These are phyloP conservation scores for Neohortaea acidophila DNA, from an alignment of 495 filamentous ascomycete genomes.

Conservation along the genomic window DNA sequence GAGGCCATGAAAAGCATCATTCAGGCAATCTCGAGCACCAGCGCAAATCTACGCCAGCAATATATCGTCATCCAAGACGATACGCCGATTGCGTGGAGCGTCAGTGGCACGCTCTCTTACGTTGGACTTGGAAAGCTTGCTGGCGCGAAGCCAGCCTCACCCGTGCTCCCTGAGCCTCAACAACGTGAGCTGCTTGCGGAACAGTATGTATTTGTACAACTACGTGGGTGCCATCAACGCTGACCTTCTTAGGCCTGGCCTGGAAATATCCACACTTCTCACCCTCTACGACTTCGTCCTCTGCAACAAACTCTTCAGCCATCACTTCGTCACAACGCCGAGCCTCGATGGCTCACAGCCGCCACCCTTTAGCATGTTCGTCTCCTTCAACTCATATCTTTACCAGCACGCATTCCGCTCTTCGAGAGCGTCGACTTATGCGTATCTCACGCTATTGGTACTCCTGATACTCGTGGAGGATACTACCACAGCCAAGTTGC, in stretches of 20 bases:
- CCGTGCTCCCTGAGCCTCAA: slow-evolving; percentile 47
- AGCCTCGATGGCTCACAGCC: slow-evolving; percentile 49
- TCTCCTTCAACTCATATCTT: slow-evolving; percentile 84
- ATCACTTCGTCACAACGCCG: slow-evolving; percentile 52
- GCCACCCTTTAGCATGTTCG: slow-evolving; percentile 62
- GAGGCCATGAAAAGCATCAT: slow-evolving; percentile 68
- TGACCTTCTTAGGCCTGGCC: slow-evolving; percentile 45
- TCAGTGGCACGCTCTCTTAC: slow-evolving; percentile 64
- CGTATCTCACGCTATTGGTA: slow-evolving; percentile 65
- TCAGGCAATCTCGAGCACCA: slow-evolving; percentile 54
- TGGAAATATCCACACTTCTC: slow-evolving; percentile 62
- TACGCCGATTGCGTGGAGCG: slow-evolving; percentile 75
- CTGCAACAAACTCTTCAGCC: slow-evolving; percentile 90
- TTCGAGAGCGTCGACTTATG: slow-evolving; percentile 57
- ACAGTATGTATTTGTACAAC: slow-evolving; percentile 34
- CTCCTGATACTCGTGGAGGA: slow-evolving; percentile 84
- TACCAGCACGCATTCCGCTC: slow-evolving; percentile 87
- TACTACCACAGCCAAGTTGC: slow-evolving; percentile 61
- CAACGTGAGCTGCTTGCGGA: slow-evolving; percentile 61
- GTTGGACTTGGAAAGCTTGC: slow-evolving; percentile 69
- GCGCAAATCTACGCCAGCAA: slow-evolving; percentile 46
- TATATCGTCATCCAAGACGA: slow-evolving; percentile 91
- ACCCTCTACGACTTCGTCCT: slow-evolving; percentile 86
- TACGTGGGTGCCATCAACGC: background rate
- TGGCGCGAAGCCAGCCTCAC: slow-evolving; percentile 45